phyloP scores from a whole-genome alignment of 805 yeast species.

The Starmerella khaoyaiensis region DNA sequence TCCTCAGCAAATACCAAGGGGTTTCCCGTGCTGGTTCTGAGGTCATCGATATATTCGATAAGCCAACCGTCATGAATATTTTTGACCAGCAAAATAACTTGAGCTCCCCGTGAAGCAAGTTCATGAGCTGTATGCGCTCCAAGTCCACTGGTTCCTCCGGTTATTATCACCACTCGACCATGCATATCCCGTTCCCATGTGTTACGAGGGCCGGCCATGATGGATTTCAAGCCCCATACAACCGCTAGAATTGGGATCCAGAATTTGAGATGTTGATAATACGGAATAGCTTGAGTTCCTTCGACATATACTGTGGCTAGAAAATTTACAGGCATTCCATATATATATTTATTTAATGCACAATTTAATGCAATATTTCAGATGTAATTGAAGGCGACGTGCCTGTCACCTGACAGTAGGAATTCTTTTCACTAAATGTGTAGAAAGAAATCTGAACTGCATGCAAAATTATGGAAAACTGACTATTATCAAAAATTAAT shows the following conservation, averaged over 20 bases:
- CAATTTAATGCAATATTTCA: too few relatives aligned
- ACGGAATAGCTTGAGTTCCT: conserved; percentile 67
- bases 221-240: conserved; percentile 46
- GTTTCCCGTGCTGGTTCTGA: conserved; percentile 58
- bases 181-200: conserved; percentile 90
- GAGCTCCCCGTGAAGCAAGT: conserved; percentile 75
- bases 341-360: too few relatives aligned
- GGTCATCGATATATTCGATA: conserved; percentile 62
- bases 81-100: conserved; percentile 58
- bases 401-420: too few relatives aligned
- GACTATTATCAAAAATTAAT: too few relatives aligned
- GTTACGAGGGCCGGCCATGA: conserved; percentile 66
- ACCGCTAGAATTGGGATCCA: conserved; percentile 41
- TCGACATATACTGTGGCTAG: conserved; percentile 53
- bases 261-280: conserved; percentile 45
- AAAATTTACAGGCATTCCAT: conserved; percentile 85
- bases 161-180: conserved; percentile 52
- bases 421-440: too few relatives aligned
- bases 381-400: too few relatives aligned
- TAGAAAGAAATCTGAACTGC: too few relatives aligned
- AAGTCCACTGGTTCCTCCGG: conserved; percentile 88
- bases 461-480: too few relatives aligned
- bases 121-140: conserved; percentile 69
- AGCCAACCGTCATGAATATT: conserved; percentile 59
- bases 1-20: conserved; percentile 78